These are phyloP conservation scores for Aspergillus spinulosporus DNA, from an alignment of 2,329 filamentous ascomycete species.

Conservation along the genomic window DNA sequence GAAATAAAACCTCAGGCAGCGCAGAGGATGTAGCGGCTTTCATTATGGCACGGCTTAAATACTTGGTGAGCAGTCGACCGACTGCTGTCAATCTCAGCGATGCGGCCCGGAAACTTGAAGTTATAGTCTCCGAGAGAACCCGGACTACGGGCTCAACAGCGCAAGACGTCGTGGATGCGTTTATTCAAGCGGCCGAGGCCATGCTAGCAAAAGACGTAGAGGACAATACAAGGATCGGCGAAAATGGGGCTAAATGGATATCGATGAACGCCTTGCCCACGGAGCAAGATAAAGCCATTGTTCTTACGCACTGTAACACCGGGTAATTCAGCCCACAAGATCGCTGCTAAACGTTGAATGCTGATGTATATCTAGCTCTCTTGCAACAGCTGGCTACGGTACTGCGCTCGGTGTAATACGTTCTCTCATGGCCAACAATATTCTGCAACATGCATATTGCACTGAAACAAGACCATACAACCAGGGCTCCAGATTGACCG, in stretches of 20 bases:
- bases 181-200: slow-evolving; percentile 76
- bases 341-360: neutral
- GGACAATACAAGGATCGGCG: slow-evolving; percentile 84
- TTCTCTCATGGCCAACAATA: slow-evolving; percentile 65
- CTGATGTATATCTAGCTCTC: slow-evolving; percentile 58
- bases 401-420: slow-evolving; percentile 94
- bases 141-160: slow-evolving; percentile 36
- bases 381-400: slow-evolving; percentile 94
- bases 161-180: slow-evolving; percentile 63
- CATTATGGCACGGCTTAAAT: slow-evolving; percentile 76
- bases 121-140: slow-evolving; percentile 54
- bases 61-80: slow-evolving; percentile 82
- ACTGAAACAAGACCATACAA: slow-evolving; percentile 98
- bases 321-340: slow-evolving; percentile 56
- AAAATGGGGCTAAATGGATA: slow-evolving; percentile 82
- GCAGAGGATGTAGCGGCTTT: slow-evolving; percentile 65
- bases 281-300: slow-evolving; percentile 64
- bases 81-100: slow-evolving; percentile 95
- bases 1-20: slow-evolving; percentile 46
- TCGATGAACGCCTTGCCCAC: slow-evolving; percentile 54
- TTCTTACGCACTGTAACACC: slow-evolving; percentile 97
- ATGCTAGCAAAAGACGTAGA: slow-evolving; percentile 85
- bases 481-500: slow-evolving; percentile 90
- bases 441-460: slow-evolving; percentile 83
- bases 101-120: slow-evolving; percentile 77